Base-by-base conservation (phyloP, 345 rosid genomes). In the Eucalyptus pauciflora region DNA sequence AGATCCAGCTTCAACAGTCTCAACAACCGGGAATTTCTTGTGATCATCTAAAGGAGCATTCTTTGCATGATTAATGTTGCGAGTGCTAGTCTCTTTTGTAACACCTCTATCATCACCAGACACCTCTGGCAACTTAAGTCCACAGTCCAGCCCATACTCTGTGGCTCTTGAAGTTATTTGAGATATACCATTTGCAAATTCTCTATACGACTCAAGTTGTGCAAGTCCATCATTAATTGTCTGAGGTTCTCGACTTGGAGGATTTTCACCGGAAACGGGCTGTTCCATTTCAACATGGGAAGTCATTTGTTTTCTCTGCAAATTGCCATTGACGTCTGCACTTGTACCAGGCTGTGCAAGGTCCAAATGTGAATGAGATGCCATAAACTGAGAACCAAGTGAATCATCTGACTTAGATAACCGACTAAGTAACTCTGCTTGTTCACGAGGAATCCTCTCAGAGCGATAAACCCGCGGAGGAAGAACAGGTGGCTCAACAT, bases 321-420 rank as follows among this genome's bases (percentile, higher is more conserved):
- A 76, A 37, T 93, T 94, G 89, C 90, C 96, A 89, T 89, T 91
- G 62, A 92, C 90, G 92, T 93, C 96, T 69, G 90, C 81, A 50
- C 86, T 86, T 46, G 93, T 89, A 90, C 90, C 95, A 83, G 88
- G 93, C 88, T 94, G 96, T 33, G 90, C 85, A 67, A 89, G 87
- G 85, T 90, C 92, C 87, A 94, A 87, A 89, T 69, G 94, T 71
- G 97, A 91, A 88, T 93, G 94, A 87, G 98, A 91, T 86, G 90
- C 81, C 83, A 94, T 86, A 83, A 95, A 91, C 92, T 95, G 98
- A 91, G 96, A 90, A 92, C 94, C 97, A 90, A 94, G 92, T 52
- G 96, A 92, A 90, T 94, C 93, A 88, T 96, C 97, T 45, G 98
- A 97, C 87, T 97, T 97, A 43, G 99, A 95, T 43, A 93, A 88